These are phyloP conservation scores for Wallacemonas sp. DNA, from an alignment of 208 protist genomes.

Conservation along the genomic window DNA sequence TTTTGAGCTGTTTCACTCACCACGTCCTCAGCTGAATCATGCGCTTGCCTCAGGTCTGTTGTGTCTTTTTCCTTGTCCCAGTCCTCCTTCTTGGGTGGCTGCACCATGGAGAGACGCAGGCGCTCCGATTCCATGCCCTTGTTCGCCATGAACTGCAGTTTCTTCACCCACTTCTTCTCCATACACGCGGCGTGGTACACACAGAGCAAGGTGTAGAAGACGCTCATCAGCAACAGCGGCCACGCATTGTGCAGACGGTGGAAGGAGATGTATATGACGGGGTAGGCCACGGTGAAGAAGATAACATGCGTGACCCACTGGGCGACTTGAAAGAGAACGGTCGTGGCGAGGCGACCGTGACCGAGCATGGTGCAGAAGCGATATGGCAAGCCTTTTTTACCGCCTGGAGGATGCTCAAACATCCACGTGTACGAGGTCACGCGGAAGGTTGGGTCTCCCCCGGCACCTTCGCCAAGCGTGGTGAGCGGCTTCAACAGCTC, in stretches of 20 bases:
- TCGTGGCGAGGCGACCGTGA: slow-evolving; percentile 40
- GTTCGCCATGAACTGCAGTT: slow-evolving; percentile 44
- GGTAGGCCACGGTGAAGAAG: slow-evolving; percentile 51
- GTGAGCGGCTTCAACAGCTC: slow-evolving; percentile 30
- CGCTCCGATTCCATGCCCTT: slow-evolving; percentile 38
- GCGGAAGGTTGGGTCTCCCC: slow-evolving; percentile 36
- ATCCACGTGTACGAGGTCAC: slow-evolving; percentile 75
- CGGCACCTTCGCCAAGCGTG: slow-evolving; percentile 29
- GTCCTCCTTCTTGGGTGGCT: no score
- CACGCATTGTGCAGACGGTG: slow-evolving; percentile 39
- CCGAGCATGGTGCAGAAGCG: slow-evolving; percentile 55
- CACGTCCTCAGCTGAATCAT: no score
- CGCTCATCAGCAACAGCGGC: slow-evolving; percentile 44
- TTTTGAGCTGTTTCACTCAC: no score
- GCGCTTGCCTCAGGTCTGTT: no score
- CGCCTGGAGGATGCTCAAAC: slow-evolving; percentile 62
- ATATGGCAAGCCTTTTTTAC: slow-evolving; percentile 47
- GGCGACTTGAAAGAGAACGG: slow-evolving; percentile 45
- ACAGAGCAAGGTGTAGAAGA: slow-evolving; percentile 34
- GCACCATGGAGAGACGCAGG: slow-evolving; percentile 28
- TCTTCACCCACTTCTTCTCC: slow-evolving; percentile 53
- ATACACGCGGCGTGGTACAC: slow-evolving; percentile 60
- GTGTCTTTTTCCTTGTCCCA: no score
- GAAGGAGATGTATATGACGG: slow-evolving; percentile 46
- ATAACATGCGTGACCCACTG: slow-evolving; percentile 52